Evolutionary conservation across 1,139 yeast species (phyloP), one percentile per base, ranked within the genome.

Genomic region (Kurtzmaniella natalensis): DNA sequence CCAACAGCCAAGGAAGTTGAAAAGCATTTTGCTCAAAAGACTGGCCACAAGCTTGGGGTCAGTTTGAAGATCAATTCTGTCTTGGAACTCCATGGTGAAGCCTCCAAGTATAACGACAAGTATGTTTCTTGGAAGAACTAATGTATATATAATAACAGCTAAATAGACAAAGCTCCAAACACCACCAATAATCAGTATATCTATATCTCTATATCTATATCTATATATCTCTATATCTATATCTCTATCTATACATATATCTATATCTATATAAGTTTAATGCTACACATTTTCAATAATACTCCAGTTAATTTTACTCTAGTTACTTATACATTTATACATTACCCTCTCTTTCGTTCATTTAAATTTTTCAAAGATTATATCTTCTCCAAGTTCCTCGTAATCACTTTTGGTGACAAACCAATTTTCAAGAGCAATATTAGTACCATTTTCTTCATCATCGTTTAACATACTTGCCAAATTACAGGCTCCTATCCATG

Each of bases 401-500:
- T 74, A 79, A 42, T 78, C 84, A 13, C 71, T 67, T 45, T 68
- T 74, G 24, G 77, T 66, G 13, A 79, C 60, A 48, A 74, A 78
- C 73, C 74, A 70, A 47, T 67, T 68, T 43, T 67, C 72, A 43
- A 73, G 64, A 30, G 76, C 73, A 34, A 66, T 63, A 39, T 60
- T 61, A 30, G 57, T 59, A 28, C 61, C 64, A 25, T 69, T 70
- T 31, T 72, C 63, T 24, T 63, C 68, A 27, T 53, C 58, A 10
- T 59, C 72, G 39, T 64, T 64, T 44, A 69, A 53, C 74, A 69
- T 69, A 39, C 70, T 66, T 13, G 82, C 76, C 47, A 79, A 65
- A 42, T 77, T 75, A 43, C 79, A 72, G 2, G 86, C 85, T 27
- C 87, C 87, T 24, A 76, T 51, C 87, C 87, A 80, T 11, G 72